Base-by-base conservation (phyloP, 2,329 filamentous ascomycete genomes). In the Neonectria magnoliae region DNA sequence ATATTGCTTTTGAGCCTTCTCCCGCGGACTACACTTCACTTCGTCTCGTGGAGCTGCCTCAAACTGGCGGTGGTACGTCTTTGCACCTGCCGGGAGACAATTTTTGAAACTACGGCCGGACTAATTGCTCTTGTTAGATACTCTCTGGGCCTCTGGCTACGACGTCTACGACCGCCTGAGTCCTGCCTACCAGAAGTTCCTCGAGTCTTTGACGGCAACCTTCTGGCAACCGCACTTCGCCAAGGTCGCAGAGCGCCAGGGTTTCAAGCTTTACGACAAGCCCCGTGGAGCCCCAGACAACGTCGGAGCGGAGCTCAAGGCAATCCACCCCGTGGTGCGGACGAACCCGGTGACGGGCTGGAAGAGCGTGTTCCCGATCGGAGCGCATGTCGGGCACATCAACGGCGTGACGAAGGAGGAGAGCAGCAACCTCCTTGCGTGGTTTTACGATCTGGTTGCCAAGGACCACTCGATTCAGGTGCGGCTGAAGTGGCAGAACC, bases 141-240 rank as follows among this genome's bases (percentile, higher is more conserved):
- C 90, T 0, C 82, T 91, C 6, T 91, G 89, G 88, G 89, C 89
- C 0, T 89, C 87, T 0, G 88, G 88, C 0, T 91, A 91, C 72
- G 88, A 91, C 69, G 77, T 90, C 13, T 91, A 90, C 71, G 89
- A 92, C 71, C 84, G 87, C 29, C 81, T 92, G 62, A 88, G 85
- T 4, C 78, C 80, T 2, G 79, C 85, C 0, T 85, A 86, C 57
- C 86, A 86, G 62, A 78, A 78, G 25, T 90, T 90, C 75, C 81
- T 90, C 29, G 88, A 91, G 59, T 76, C 77, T 0, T 76, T 91
- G 8, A 90, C 86, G 0, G 88, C 83, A 3, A 87, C 84, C 1
- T 84, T 83, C 66, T 82, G 81, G 0, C 81, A 85, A 69, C 84
- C 85, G 0, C 74, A 76, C 2, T 89, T 88, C 76, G 80, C 80